Conservation (phyloP, 2,329 filamentous ascomycete species). For the Thielaviopsis punctulata region DNA sequence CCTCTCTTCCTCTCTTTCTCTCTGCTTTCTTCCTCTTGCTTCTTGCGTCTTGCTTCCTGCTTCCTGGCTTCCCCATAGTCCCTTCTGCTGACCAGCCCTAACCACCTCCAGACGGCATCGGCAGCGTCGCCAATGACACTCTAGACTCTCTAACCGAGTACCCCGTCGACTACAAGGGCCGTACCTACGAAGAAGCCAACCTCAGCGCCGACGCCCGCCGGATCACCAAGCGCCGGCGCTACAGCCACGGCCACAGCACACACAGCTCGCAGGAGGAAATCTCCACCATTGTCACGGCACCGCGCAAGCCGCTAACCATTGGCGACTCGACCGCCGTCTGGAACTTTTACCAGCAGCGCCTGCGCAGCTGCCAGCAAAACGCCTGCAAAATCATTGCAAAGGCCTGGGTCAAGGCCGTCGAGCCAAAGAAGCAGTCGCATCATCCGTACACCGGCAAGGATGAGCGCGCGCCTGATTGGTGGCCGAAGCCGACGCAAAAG, state of each 20-base stretch:
- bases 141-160: not conserved
- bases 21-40: not conserved
- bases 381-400: constrained; percentile 58
- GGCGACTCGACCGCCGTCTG: constrained; percentile 36
- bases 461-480: constrained; percentile 47
- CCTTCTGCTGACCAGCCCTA: not conserved
- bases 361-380: constrained; percentile 52
- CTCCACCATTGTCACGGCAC: not conserved
- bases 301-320: constrained; percentile 25
- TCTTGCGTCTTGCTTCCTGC: not conserved
- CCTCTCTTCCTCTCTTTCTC: not conserved
- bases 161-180: not conserved
- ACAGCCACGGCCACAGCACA: not conserved
- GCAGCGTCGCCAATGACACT: not conserved
- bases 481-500: constrained; percentile 36
- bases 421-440: constrained; percentile 60
- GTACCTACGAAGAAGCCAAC: not conserved
- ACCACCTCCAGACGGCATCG: not conserved
- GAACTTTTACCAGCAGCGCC: constrained; percentile 42
- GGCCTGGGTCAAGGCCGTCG: constrained; percentile 57
- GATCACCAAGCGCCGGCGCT: not conserved
- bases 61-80: no score
- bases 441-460: constrained; percentile 54
- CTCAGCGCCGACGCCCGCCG: no score
- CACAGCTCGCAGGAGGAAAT: constrained; percentile 2